Evolutionary conservation across 179 eudicot species (phyloP), one percentile per base, ranked within the genome.

Genomic region (Silene coronaria): DNA sequence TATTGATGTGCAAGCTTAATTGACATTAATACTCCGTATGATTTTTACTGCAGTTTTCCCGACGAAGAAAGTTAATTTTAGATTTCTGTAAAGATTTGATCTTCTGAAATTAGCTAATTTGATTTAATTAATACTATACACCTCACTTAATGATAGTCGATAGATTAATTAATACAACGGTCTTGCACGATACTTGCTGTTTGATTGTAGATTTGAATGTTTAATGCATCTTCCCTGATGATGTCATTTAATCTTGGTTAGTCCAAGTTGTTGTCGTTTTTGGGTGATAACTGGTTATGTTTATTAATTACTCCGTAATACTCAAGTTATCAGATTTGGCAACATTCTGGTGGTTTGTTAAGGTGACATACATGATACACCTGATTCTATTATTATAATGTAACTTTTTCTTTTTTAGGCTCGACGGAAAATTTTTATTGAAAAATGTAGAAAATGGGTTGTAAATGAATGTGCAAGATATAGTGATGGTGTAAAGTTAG

Each of bases 401-500:
- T 3, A 4, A 51, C n/a, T 51, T 51, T 51, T 2, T 51, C 57
- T 13, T 51, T 51, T 51, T 51, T 14, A 14, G 57, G 19, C 57
- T 14, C 5, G 0, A 51, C 3, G 57, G n/a, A 51, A 51, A 21
- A 71, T 28, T 30, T 23, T 26, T 38, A 65, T 78, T 32, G 76
- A 76, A 59, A 22, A 59, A 67, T 48, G 77, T 48, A 58, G 64
- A 72, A 78, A 82, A 77, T 63, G 61, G 58, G 58, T 17, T 51
- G 58, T 51, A 51, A 51, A 51, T 17, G 9, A 51, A 51, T 3
- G 58, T 51, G 58, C 6, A 13, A 45, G 45, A 22, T 13, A 72
- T 71, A 45, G 27, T 77, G 57, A 62, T 75, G 70, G 8, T 77
- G 73, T 61, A 34, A 83, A 77, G 71, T 65, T 76, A 62, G 36